Conservation (phyloP, 2,329 filamentous ascomycete species). For the Rachicladosporium sp. region DNA sequence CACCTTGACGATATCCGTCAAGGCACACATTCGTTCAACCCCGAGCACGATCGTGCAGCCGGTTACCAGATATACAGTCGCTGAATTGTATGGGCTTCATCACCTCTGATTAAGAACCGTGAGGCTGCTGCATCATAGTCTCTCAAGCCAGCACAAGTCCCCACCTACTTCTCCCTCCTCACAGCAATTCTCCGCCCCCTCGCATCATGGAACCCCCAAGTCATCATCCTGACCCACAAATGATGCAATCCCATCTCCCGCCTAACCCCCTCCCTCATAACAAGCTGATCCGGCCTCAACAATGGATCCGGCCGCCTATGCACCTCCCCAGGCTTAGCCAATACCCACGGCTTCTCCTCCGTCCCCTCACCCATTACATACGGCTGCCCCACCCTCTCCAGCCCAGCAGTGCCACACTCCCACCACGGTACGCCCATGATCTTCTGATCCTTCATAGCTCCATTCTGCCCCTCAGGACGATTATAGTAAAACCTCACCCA, state of each 20-base stretch:
- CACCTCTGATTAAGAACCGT: too few species aligned
- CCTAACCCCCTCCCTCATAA: conserved; percentile 43
- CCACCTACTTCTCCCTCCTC: neutral
- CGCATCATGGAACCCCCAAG: conserved; percentile 38
- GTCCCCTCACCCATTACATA: conserved; percentile 7
- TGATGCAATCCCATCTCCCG: conserved; percentile 43
- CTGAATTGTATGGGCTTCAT: too few species aligned
- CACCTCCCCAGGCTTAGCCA: too few species aligned
- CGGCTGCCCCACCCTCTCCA: conserved; percentile 33
- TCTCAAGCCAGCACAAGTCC: too few species aligned
- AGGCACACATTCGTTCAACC: too few species aligned
- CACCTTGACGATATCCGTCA: too few species aligned
- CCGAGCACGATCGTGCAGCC: too few species aligned
- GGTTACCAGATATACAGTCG: too few species aligned
- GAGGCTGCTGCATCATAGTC: too few species aligned
- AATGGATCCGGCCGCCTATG: conserved; percentile 24
- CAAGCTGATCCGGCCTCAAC: conserved; percentile 44
- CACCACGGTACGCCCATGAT: conserved; percentile 41
- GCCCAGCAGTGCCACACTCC: conserved; percentile 41
- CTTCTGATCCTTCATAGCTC: too few species aligned
- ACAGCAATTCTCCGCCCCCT: neutral
- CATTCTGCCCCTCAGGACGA: conserved; percentile 9
- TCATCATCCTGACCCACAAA: conserved; percentile 44
- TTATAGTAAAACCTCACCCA: conserved; percentile 46
- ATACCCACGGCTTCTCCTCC: too few species aligned